Base-by-base conservation (phyloP, 305 asterid genomes). In the Fraxinus sp. region DNA sequence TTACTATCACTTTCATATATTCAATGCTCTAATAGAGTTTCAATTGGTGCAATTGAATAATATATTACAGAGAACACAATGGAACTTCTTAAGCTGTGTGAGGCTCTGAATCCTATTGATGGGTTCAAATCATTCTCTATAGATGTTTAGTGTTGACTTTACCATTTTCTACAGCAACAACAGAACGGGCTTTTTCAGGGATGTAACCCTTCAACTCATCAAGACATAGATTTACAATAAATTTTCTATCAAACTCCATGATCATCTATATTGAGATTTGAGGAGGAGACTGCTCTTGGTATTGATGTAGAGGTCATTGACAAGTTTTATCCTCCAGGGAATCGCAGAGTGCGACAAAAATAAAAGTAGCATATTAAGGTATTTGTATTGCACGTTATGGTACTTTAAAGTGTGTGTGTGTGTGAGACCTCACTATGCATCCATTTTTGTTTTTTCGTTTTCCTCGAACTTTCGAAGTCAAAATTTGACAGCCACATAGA, bases 1-100 rank as follows among this genome's bases (percentile, higher is more conserved):
- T 39, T 32, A 66, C 24, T 64, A 37, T 36, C 36, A 7, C 22
- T 7, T 64, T 22, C 24, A 68, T 11, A 28, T 68, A 14, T 39
- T 79, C 36, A 14, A 80, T 71, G 64, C 24, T 41, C 24, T 46
- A 28, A 70, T 68, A 80, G 39, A 80, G 39, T 66, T 71, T 66
- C 70, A 68, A 32, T 24, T 41, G 77, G 66, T 52, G 57, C 41
- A 70, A 32, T 24, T 68, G 14, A 80, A 70, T 43, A 26, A 2
- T 0, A 13, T 30, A 41, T 68, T 80, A 2, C 11, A 7, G 4
- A 11, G 55, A 43, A 43, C 55, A 11, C 55, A 43, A 13, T 11
- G n/a, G n/a, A 43, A 43, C 55, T 43, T 43, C 55, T 43, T 43
- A 43, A 43, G 55, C 55, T 43, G 55, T 3, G n/a, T 3, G n/a